These are phyloP conservation scores for Metrosideros polymorpha DNA, from an alignment of 441 rosid genomes.

Conservation along the genomic window DNA sequence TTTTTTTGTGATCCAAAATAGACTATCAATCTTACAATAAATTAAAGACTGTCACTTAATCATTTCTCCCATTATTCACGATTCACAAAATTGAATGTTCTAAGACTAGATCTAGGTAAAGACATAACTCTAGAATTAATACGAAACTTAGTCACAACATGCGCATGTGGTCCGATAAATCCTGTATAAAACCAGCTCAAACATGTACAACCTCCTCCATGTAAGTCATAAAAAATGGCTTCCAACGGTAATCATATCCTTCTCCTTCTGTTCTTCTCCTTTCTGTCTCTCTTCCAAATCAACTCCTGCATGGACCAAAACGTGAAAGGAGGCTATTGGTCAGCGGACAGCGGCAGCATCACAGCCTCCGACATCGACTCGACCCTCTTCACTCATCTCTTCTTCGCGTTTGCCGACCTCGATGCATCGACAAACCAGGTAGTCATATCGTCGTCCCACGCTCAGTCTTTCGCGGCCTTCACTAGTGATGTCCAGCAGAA, in stretches of 20 bases:
- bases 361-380: slow-evolving; percentile 16
- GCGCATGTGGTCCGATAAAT: neutral
- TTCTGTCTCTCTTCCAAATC: neutral
- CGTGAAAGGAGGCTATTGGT: slow-evolving; percentile 33
- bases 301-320: neutral
- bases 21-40: too few species aligned
- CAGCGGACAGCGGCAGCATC: neutral
- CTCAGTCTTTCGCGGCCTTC: slow-evolving; percentile 12
- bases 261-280: neutral
- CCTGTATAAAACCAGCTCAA: neutral
- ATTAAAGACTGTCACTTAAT: too few species aligned
- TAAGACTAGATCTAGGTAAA: neutral
- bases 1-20: too few species aligned
- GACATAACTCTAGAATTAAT: neutral
- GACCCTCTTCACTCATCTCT: slow-evolving; percentile 31
- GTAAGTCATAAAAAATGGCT: neutral
- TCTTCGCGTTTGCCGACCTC: slow-evolving; percentile 23
- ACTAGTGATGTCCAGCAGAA: slow-evolving; percentile 10
- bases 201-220: neutral
- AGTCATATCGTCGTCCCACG: neutral
- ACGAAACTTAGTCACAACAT: neutral
- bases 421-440: slow-evolving; percentile 16
- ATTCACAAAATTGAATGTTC: neutral
- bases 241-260: neutral
- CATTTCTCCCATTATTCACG: neutral